Evolutionary conservation across 2,329 filamentous ascomycete species (phyloP).

Genomic region (Tolypocladium sp.): DNA sequence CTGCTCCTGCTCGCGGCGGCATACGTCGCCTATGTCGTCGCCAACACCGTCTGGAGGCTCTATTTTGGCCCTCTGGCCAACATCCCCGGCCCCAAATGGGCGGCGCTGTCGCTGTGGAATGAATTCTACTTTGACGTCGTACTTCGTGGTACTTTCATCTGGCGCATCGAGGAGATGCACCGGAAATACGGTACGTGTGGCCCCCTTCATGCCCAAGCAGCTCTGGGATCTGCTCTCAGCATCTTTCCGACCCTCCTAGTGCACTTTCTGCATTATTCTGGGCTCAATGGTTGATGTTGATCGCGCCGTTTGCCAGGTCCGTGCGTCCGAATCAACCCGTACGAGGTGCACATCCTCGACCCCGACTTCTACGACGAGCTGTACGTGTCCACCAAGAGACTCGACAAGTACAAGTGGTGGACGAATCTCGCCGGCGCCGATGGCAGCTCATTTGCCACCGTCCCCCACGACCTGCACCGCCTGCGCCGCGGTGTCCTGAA

Average conservation of each 20-base stretch:
- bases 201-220: too few species aligned
- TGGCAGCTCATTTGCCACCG: constrained; percentile 16
- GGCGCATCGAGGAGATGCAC: constrained; percentile 2
- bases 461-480: constrained; percentile 29
- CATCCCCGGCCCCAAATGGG: constrained; percentile 1
- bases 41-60: not conserved
- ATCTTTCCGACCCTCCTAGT: too few species aligned
- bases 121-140: constrained; percentile 5
- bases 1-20: not conserved
- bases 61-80: not conserved
- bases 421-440: constrained; percentile 8
- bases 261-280: too few species aligned
- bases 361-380: constrained; percentile 16
- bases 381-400: constrained; percentile 8
- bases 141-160: constrained; percentile 1
- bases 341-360: constrained; percentile 19
- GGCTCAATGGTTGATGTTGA: not conserved
- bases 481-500: constrained; percentile 28
- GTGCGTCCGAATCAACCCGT: constrained; percentile 21
- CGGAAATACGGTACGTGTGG: not conserved
- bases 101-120: not conserved
- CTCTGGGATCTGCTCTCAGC: too few species aligned
- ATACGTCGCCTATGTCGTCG: not conserved
- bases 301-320: constrained; percentile 12
- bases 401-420: constrained; percentile 9